phyloP scores from a whole-genome alignment of 768 basidiomycete species.

The Udeniomyces megalosporus region DNA sequence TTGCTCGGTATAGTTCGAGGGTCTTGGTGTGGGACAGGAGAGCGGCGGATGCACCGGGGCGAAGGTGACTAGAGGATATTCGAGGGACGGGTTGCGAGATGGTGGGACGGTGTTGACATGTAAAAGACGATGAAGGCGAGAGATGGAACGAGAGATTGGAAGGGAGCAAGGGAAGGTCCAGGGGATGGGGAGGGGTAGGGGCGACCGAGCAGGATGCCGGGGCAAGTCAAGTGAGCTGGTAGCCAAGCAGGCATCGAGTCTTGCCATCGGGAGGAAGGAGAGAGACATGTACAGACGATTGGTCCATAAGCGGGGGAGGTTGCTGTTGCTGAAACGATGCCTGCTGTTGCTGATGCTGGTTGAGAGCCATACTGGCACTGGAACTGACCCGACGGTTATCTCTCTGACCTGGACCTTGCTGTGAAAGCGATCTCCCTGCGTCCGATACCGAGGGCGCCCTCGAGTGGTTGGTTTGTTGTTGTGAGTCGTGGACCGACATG shows the following conservation, averaged over 20 bases:
- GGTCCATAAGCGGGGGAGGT: conserved; percentile 10
- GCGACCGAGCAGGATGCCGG: too few species aligned
- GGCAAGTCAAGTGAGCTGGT: neutral
- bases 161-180: neutral
- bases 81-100: neutral
- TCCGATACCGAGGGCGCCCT: neutral
- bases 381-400: neutral
- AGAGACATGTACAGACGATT: conserved; percentile 6
- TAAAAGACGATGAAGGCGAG: neutral
- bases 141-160: neutral
- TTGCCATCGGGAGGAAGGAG: too few species aligned
- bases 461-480: too few species aligned
- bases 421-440: too few species aligned
- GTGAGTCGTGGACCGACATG: neutral
- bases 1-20: conserved; percentile 87
- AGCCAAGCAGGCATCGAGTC: neutral
- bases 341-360: neutral
- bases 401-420: too few species aligned
- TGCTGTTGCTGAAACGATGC: neutral
- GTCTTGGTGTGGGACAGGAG: conserved; percentile 90
- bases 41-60: conserved; percentile 80
- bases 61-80: conserved; percentile 48
- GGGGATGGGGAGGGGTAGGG: neutral
- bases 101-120: neutral
- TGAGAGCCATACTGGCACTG: conserved; percentile 3